These are phyloP conservation scores for Coleophoma crateriformis DNA, from an alignment of 2,329 filamentous ascomycete genomes.

Conservation along the genomic window DNA sequence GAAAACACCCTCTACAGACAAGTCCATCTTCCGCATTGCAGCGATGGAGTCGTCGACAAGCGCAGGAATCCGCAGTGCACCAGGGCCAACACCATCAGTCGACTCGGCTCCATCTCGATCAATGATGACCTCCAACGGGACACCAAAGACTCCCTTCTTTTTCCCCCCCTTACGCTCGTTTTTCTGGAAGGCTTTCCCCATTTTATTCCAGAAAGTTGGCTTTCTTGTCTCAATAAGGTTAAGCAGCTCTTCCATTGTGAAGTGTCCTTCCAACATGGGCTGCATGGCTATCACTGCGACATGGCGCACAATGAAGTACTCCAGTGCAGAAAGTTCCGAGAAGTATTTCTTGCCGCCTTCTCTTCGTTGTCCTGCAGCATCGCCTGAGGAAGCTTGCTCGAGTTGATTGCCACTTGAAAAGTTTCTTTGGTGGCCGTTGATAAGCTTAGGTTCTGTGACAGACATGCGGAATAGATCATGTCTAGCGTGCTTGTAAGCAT, in stretches of 20 bases:
- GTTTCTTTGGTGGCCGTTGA: constrained; percentile 65
- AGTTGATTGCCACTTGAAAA: constrained; percentile 51
- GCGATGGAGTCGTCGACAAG: constrained; percentile 91
- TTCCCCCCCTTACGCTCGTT: constrained; percentile 72
- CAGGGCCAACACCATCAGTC: constrained; percentile 93
- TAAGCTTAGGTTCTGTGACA: constrained; percentile 56
- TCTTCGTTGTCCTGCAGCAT: constrained; percentile 42
- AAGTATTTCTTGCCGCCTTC: constrained; percentile 72
- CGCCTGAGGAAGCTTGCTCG: constrained; percentile 37
- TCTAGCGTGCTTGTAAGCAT: constrained; percentile 70
- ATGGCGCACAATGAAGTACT: constrained; percentile 96
- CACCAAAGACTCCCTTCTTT: constrained; percentile 92
- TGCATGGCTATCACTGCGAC: constrained; percentile 94
- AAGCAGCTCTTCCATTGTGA: constrained; percentile 88
- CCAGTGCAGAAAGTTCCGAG: constrained; percentile 87
- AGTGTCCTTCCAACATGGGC: constrained; percentile 81
- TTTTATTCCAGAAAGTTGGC: constrained; percentile 95
- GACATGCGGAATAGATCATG: constrained; percentile 58
- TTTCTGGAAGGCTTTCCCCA: constrained; percentile 92
- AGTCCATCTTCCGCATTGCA: constrained; percentile 97
- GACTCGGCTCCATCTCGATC: constrained; percentile 94
- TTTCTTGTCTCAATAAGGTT: constrained; percentile 91
- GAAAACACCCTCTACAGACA: constrained; percentile 97
- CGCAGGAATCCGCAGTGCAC: constrained; percentile 84
- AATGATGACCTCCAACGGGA: constrained; percentile 80